Conservation (phyloP, 306 rosid species). For the Prunus kanzakura region DNA sequence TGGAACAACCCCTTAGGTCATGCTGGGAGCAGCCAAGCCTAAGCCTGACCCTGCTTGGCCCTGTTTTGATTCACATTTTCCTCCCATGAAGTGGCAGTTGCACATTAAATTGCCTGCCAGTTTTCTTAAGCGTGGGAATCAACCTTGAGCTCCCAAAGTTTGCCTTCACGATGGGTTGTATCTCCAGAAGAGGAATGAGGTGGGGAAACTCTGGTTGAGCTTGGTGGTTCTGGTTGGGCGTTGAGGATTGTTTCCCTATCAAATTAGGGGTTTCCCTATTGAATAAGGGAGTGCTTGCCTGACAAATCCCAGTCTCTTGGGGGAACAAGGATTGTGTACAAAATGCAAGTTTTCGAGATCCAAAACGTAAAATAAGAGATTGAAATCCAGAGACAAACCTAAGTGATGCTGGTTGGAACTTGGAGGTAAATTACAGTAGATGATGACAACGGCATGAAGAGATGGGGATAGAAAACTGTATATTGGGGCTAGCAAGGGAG, state of each 20-base stretch:
- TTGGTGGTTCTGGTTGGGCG: not conserved
- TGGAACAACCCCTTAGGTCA: slow-evolving; percentile 18
- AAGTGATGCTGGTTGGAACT: not conserved
- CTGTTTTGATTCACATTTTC: slow-evolving; percentile 17
- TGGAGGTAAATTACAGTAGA: not conserved
- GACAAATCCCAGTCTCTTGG: not conserved
- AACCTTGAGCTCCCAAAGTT: not conserved
- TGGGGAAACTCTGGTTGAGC: not conserved
- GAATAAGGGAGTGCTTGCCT: not conserved
- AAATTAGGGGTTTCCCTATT: not conserved
- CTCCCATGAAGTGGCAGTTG: slow-evolving; percentile 12
- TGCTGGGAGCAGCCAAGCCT: slow-evolving; percentile 20
- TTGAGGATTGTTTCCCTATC: not conserved
- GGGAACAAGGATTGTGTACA: not conserved
- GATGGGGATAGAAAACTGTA: not conserved
- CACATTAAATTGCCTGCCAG: slow-evolving; percentile 1
- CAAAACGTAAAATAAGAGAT: not conserved
- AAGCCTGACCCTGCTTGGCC: slow-evolving; percentile 26
- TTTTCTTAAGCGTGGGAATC: slow-evolving; percentile 8
- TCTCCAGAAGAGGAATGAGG: not conserved
- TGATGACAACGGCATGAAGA: not conserved
- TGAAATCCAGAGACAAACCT: not conserved
- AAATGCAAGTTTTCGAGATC: not conserved
- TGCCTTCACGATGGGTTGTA: not conserved
- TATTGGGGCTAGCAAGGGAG: not conserved